Conservation (phyloP, 1,284 basidiomycete species). For the Papiliotrema laurentii region DNA sequence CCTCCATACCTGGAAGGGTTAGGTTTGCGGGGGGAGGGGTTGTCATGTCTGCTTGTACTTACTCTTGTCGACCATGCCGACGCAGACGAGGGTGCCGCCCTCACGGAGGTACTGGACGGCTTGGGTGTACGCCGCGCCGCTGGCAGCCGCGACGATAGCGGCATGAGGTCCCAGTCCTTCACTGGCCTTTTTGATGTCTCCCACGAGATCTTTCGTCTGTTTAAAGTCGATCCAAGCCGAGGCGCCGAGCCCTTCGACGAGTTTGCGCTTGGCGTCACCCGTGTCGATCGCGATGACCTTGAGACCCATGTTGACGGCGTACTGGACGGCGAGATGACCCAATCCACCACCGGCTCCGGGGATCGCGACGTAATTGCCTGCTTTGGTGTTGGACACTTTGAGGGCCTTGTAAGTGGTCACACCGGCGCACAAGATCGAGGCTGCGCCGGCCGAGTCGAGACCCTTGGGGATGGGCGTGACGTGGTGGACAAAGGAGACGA, state of each 20-base stretch:
- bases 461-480: conserved; percentile 71
- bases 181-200: conserved; percentile 53
- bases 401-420: conserved; percentile 66
- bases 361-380: conserved; percentile 77
- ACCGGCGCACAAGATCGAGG: conserved; percentile 75
- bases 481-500: conserved; percentile 54
- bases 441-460: conserved; percentile 64
- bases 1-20: conserved; percentile 51
- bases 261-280: conserved; percentile 67
- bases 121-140: conserved; percentile 58
- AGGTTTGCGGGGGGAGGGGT: too few species aligned
- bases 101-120: conserved; percentile 65
- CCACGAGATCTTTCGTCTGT: conserved; percentile 34
- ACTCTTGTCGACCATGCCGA: conserved; percentile 64
- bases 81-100: conserved; percentile 64
- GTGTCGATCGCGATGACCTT: conserved; percentile 73
- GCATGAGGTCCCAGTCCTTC: conserved; percentile 71
- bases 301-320: conserved; percentile 68
- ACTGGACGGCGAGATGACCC: conserved; percentile 61
- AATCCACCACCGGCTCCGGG: conserved; percentile 52
- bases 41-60: conserved; percentile 19
- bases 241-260: conserved; percentile 66
- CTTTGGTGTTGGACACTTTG: conserved; percentile 63
- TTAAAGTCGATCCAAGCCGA: conserved; percentile 77
- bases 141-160: conserved; percentile 59